These are phyloP conservation scores for Aphelidium insulamus DNA, from an alignment of 371 early-diverging fungal genomes.

Conservation along the genomic window DNA sequence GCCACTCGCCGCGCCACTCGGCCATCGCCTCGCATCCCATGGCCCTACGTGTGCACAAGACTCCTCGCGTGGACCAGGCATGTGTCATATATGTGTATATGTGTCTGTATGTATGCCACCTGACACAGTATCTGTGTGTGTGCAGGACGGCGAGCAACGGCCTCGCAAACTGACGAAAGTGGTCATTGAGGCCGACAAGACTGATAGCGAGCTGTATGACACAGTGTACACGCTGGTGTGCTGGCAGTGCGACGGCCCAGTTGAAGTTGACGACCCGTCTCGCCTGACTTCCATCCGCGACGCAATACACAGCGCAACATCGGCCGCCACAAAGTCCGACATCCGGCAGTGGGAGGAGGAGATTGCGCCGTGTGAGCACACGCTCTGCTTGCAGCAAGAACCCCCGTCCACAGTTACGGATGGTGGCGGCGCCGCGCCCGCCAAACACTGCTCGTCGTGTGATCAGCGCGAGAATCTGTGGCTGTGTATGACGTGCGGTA, in stretches of 20 bases:
- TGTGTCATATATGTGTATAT: too few species aligned
- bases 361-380: constrained; percentile 57
- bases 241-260: too few species aligned
- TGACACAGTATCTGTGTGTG: too few species aligned
- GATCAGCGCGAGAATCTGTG: constrained; percentile 65
- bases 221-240: constrained; percentile 5
- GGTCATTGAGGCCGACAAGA: too few species aligned
- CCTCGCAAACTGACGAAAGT: neutral
- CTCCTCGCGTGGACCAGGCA: too few species aligned
- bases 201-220: too few species aligned
- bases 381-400: constrained; percentile 37
- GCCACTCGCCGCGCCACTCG: too few species aligned
- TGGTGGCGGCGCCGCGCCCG: too few species aligned
- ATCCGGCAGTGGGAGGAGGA: constrained; percentile 84
- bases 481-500: constrained; percentile 55
- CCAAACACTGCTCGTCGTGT: constrained; percentile 51
- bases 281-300: too few species aligned
- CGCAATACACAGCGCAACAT: too few species aligned
- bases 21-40: constrained; percentile 37
- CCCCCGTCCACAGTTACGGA: constrained; percentile 3
- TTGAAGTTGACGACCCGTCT: too few species aligned
- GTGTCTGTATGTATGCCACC: too few species aligned
- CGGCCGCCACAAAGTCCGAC: constrained; percentile 62
- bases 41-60: constrained; percentile 13
- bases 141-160: neutral